Base-by-base conservation (phyloP, 228 moss, liverwort and hornwort species). In the Sphagnum fallax region DNA sequence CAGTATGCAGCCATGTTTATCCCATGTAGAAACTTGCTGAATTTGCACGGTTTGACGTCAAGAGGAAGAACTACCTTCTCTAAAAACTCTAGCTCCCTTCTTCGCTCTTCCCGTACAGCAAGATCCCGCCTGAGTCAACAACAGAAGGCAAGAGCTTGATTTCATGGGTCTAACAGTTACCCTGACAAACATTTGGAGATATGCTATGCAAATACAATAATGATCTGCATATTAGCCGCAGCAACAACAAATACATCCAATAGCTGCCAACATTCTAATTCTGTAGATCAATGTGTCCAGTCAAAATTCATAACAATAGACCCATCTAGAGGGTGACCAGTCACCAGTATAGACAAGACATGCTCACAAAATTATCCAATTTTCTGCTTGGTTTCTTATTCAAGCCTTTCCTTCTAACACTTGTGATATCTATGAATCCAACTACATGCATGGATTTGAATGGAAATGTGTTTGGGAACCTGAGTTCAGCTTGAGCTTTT, bases 41-140 rank as follows among this genome's bases (percentile, higher is more conserved):
- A 52, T 13, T 13, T 5, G 52, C 67, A 51, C 49, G 4, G 55
- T 55, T 12, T 55, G 6, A 50, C 47, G 52, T 58, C n/a, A 16
- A 57, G 62, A 68, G 60, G 67, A 14, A 61, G 32, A 15, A 48
- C 65, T 90, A 90, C 91, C 91, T 94, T 91, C 75, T 91, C 89
- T 75, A 91, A 63, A 79, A 89, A 89, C 73, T 88, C 91, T 74
- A 89, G 81, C 89, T 91, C 88, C 84, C 91, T 86, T 81, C 85
- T 84, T 67, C 86, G 82, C 86, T 94, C 91, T 78, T 94, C 89
- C 76, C 89, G 89, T 58, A 87, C 83, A 77, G 88, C 82, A 67
- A 91, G 76, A 77, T 82, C 81, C 80, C 78, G 88, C 86, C 88
- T 87, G 88, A 77, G 72, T 68, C 63, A 64, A 85, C 12, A 68